phyloP scores from a whole-genome alignment of 345 rosid genomes.

The Turritis glabra region DNA sequence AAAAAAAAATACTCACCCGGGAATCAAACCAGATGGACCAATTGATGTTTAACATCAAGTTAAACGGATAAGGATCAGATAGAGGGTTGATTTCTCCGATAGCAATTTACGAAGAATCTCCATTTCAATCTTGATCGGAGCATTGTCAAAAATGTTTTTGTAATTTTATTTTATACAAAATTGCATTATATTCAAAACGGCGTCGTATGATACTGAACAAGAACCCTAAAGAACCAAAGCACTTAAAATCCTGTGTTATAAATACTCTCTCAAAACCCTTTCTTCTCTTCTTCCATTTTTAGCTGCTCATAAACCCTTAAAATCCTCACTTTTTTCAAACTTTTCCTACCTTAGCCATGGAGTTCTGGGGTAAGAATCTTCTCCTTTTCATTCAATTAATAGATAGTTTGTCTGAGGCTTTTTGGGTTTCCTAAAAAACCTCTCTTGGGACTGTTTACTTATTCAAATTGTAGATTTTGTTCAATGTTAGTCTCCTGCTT shows the following conservation, averaged over 20 bases:
- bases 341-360: slow-evolving; percentile 5
- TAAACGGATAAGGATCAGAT: slow-evolving; percentile 85
- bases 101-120: slow-evolving; percentile 55
- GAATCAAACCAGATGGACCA: slow-evolving; percentile 77
- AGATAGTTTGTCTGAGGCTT: background rate
- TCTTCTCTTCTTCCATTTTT: background rate
- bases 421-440: background rate
- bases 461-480: background rate
- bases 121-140: background rate
- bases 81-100: slow-evolving; percentile 65
- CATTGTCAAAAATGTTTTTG: no score
- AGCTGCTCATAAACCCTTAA: slow-evolving; percentile 28
- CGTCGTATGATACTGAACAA: background rate
- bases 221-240: slow-evolving; percentile 17
- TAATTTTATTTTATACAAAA: no score
- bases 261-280: background rate
- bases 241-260: slow-evolving; percentile 19
- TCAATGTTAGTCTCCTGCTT: background rate
- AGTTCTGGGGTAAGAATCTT: slow-evolving; percentile 37
- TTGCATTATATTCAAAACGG: background rate
- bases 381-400: background rate
- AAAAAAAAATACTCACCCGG: slow-evolving; percentile 57
- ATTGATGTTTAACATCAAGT: slow-evolving; percentile 95
- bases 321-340: background rate
- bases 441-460: no score